A percentile compares a stretch with the other conserved stretches of the same genome.
phyloP scores from a whole-genome alignment of 768 basidiomycete genomes.

The Cystobasidium ongulense region DNA sequence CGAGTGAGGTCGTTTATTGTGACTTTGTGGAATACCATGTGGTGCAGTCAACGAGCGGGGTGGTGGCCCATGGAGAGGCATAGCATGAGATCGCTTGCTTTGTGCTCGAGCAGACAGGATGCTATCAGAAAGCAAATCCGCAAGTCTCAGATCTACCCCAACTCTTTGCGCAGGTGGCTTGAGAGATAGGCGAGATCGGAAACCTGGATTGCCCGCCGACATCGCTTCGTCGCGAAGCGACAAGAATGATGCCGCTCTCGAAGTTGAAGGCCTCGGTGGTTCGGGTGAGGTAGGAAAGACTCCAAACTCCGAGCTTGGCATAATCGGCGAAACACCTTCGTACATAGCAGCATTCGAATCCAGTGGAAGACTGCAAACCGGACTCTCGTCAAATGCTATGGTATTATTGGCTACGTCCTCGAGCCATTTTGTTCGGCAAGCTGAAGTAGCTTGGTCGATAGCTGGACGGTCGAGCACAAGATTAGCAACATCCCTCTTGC shows the following conservation, averaged over 20 bases:
- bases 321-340: constrained; percentile 13
- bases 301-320: not conserved
- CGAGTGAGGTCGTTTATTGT: not conserved
- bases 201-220: not conserved
- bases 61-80: constrained; percentile 29
- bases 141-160: constrained; percentile 21
- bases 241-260: not conserved
- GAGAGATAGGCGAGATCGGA: constrained; percentile 14
- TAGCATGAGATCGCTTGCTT: constrained; percentile 31
- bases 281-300: constrained; percentile 6
- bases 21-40: not conserved
- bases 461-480: not conserved
- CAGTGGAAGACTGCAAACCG: constrained; percentile 6
- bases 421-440: not conserved
- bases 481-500: not conserved
- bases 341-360: not conserved
- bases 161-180: constrained; percentile 28
- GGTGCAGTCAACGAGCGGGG: constrained; percentile 1
- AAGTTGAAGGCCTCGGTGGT: not conserved
- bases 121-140: constrained; percentile 1
- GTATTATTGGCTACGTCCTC: constrained; percentile 2
- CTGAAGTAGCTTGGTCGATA: not conserved
- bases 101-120: constrained; percentile 23
- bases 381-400: constrained; percentile 2
- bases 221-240: not conserved